phyloP scores from a whole-genome alignment of 2,329 filamentous ascomycete species.

The Pseudogymnoascus sp. region DNA sequence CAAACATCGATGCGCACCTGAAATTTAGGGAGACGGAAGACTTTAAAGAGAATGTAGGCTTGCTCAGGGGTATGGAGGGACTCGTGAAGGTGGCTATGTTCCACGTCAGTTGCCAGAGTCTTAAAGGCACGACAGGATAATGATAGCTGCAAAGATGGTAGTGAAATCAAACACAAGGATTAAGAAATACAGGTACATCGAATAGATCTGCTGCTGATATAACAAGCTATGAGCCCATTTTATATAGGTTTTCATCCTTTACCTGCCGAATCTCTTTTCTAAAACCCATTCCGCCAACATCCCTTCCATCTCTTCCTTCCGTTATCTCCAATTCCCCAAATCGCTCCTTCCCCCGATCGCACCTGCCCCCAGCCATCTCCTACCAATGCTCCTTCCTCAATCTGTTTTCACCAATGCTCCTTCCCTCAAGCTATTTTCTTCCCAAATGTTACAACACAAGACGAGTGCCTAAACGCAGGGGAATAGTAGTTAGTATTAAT shows the following conservation, averaged over 20 bases:
- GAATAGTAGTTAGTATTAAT: not conserved
- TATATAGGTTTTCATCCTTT: not conserved
- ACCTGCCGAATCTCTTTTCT: not conserved
- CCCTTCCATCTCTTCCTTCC: not conserved
- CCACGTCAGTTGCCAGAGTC: conserved; percentile 17
- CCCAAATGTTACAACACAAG: not conserved
- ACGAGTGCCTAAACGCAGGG: too few relatives aligned
- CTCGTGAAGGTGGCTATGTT: conserved; percentile 19
- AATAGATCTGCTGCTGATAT: not conserved
- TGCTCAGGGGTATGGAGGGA: conserved; percentile 18
- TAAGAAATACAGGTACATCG: not conserved
- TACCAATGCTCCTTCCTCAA: not conserved
- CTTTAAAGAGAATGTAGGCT: conserved; percentile 31
- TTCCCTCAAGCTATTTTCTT: not conserved
- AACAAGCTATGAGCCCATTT: not conserved
- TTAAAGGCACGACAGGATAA: not conserved
- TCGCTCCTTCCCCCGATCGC: not conserved
- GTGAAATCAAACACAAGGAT: not conserved
- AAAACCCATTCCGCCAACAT: too few relatives aligned
- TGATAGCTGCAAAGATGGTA: not conserved
- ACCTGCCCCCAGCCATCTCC: not conserved
- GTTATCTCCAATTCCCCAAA: too few relatives aligned
- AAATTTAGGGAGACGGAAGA: conserved; percentile 30
- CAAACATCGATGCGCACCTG: conserved; percentile 32
- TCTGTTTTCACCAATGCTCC: not conserved